A percentile compares a stretch with the other conserved stretches of the same genome.
These are phyloP conservation scores for Chrysanthemum makinoi DNA, from an alignment of 129 eudicot genomes.

Conservation along the genomic window DNA sequence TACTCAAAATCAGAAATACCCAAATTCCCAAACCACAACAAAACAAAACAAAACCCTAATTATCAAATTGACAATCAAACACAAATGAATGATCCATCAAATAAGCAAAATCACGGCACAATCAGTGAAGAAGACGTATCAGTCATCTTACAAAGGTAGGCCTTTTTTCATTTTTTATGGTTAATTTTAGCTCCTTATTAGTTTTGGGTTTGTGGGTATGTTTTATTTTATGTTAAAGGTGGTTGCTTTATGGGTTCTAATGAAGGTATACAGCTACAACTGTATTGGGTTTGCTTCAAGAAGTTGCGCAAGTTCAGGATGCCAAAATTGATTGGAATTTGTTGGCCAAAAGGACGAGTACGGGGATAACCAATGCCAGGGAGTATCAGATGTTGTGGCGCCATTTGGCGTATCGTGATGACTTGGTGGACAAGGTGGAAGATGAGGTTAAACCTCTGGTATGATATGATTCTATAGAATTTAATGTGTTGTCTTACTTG, in stretches of 20 bases:
- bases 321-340: slow-evolving; percentile 66
- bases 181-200: background rate
- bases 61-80: slow-evolving; percentile 6
- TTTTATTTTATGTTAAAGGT: background rate
- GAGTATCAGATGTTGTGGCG: slow-evolving; percentile 95
- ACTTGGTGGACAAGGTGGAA: slow-evolving; percentile 45
- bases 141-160: slow-evolving; percentile 55
- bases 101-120: slow-evolving; percentile 41
- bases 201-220: background rate
- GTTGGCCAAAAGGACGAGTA: slow-evolving; percentile 58
- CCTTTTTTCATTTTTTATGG: slow-evolving; percentile 5
- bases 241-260: background rate
- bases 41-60: background rate
- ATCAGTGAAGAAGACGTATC: slow-evolving; percentile 69
- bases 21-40: background rate
- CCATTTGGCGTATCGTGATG: slow-evolving; percentile 74
- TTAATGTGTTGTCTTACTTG: too few relatives aligned
- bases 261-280: slow-evolving; percentile 70
- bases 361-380: slow-evolving; percentile 74
- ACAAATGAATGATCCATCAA: slow-evolving; percentile 45
- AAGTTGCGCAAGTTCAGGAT: slow-evolving; percentile 55
- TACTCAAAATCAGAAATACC: too few relatives aligned
- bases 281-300: slow-evolving; percentile 71
- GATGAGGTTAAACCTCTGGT: slow-evolving; percentile 61
- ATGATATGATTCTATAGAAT: background rate